Conservation (phyloP, 106 monocot species). For the Dendrobium chrysotoxum region DNA sequence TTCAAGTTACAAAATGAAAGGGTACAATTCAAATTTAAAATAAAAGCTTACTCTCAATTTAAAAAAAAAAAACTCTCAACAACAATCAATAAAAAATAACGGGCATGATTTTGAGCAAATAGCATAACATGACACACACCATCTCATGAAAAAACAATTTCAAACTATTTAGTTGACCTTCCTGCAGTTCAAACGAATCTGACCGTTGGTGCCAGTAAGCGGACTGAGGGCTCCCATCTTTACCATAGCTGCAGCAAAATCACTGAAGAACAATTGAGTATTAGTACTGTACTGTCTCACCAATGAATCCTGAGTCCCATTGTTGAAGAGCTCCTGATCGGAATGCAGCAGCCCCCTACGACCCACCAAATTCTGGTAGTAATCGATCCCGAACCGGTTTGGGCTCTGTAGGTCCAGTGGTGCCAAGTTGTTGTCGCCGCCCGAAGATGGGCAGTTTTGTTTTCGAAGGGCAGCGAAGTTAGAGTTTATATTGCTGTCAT, state of each 20-base stretch:
- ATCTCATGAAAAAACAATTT: too few relatives aligned
- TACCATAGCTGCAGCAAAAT: conserved; percentile 47
- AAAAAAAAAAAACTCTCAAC: too few relatives aligned
- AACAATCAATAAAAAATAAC: too few relatives aligned
- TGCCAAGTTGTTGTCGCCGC: conserved; percentile 38
- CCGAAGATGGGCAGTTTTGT: conserved; percentile 25
- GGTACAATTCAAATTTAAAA: too few relatives aligned
- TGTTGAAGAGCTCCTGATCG: conserved; percentile 45
- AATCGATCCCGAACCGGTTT: conserved; percentile 28
- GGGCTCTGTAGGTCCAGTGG: conserved; percentile 38
- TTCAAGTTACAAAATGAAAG: too few relatives aligned
- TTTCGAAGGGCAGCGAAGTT: conserved; percentile 18
- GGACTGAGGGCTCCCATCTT: conserved; percentile 51
- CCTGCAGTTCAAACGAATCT: conserved; percentile 61
- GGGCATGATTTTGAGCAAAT: too few relatives aligned
- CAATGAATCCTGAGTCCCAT: conserved; percentile 37
- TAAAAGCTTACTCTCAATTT: too few relatives aligned
- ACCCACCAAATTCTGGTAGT: conserved; percentile 33
- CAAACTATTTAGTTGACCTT: conserved; percentile 24
- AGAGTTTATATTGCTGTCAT: conserved; percentile 21
- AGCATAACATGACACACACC: too few relatives aligned
- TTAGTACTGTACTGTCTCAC: conserved; percentile 27
- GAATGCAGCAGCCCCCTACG: conserved; percentile 55
- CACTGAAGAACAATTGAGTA: conserved; percentile 28
- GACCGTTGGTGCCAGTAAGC: conserved; percentile 45